Base-by-base conservation (phyloP, 2,329 filamentous ascomycete species). In the Didymella segeticola region DNA sequence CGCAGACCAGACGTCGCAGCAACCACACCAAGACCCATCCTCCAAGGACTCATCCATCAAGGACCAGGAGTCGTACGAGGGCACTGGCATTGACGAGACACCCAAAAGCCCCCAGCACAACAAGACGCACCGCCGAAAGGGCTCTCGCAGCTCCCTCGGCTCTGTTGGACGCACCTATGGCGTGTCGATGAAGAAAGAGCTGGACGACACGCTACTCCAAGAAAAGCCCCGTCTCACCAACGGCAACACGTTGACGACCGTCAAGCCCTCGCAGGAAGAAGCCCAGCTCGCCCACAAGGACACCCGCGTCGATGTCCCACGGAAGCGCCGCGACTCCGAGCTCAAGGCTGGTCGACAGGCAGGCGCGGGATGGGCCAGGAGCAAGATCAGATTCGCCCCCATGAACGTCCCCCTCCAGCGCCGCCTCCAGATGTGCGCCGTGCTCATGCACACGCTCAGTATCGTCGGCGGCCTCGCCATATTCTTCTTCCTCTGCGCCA, bases 401-500 rank as follows among this genome's bases (percentile, higher is more conserved):
- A 95, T 93, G 3, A 83, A 92, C 30, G 84, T 93, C 4, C 63
- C 80, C 5, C 66, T 82, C 5, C 78, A 82, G 57, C 76, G 80
- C 46, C 77, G 80, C 20, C 74, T 82, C 5, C 80, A 82, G 57
- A 82, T 79, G 1, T 65, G 75, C 39, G 74, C 79, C 59, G 79
- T 82, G 20, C 75, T 82, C 29, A 63, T 78, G 48, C 80, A 82
- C 66, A 81, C 79, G 15, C 74, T 82, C 23, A 76, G 73, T 59
- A 80, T 82, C 53, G 78, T 73, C 27, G 73, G 75, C 29, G 64
- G 73, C 38, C 82, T 96, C 5, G 89, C 90, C 5, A 74, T 88
- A 53, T 98, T 98, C 80, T 96, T 96, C 80, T 89, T 96, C 69
- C 85, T 93, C 27, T 96, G 92, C 76, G 89, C 91, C 50, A 93